These are phyloP conservation scores for Fusarium stilboides DNA, from an alignment of 2,329 filamentous ascomycete species.

Conservation along the genomic window DNA sequence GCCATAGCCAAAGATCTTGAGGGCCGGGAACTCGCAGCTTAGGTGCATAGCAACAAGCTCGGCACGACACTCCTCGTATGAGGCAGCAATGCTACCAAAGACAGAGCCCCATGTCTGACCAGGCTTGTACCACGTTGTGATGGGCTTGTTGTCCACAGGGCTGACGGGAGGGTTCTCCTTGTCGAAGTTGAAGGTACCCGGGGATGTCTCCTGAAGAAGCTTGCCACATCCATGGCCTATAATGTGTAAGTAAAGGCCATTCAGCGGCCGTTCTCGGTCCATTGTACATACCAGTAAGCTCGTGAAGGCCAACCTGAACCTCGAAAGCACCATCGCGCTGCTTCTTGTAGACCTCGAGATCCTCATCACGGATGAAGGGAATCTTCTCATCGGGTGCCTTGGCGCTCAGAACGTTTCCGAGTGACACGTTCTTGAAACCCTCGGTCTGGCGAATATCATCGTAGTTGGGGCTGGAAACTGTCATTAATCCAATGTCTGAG, in stretches of 20 bases:
- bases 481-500: slow-evolving; percentile 24
- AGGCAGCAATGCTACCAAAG: slow-evolving; percentile 88
- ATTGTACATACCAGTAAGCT: slow-evolving; percentile 71
- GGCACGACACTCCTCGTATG: slow-evolving; percentile 94
- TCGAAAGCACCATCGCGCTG: slow-evolving; percentile 92
- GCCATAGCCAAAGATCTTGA: slow-evolving; percentile 93
- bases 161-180: slow-evolving; percentile 83
- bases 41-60: slow-evolving; percentile 95
- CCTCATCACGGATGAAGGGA: slow-evolving; percentile 86
- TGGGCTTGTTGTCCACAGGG: slow-evolving; percentile 80
- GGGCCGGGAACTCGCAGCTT: slow-evolving; percentile 87
- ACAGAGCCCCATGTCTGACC: slow-evolving; percentile 96
- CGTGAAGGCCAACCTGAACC: slow-evolving; percentile 95
- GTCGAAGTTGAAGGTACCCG: slow-evolving; percentile 91
- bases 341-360: slow-evolving; percentile 83
- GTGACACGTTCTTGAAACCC: slow-evolving; percentile 93
- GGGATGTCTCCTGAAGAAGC: slow-evolving; percentile 88
- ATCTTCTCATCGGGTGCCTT: slow-evolving; percentile 94
- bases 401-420: slow-evolving; percentile 93
- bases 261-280: no score
- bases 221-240: slow-evolving; percentile 91
- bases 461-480: slow-evolving; percentile 69
- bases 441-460: slow-evolving; percentile 85
- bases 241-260: slow-evolving; percentile 25
- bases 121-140: slow-evolving; percentile 92